Conservation (phyloP, 192 early-diverging fungal species). For the Lobosporangium transversale region DNA sequence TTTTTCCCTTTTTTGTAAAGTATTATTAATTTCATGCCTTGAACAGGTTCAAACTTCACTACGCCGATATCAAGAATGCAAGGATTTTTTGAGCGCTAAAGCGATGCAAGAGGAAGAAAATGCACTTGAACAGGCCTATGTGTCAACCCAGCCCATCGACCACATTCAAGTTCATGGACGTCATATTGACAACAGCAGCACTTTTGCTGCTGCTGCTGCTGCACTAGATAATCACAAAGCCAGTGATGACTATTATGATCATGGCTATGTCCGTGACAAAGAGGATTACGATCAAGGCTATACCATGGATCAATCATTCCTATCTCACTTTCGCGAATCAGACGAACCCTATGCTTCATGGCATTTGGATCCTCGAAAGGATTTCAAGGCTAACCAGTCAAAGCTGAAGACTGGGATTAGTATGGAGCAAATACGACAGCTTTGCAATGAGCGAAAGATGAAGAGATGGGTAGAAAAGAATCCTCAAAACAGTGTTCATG, state of each 20-base stretch:
- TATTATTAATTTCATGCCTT: constrained; percentile 19
- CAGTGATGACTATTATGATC: background rate
- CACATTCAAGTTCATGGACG: background rate
- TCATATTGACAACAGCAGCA: constrained; percentile 1
- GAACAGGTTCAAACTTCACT: constrained; percentile 28
- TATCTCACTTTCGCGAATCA: constrained; percentile 29
- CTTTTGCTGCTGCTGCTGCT: constrained; percentile 2
- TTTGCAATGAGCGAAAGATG: background rate
- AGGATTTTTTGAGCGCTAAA: constrained; percentile 35
- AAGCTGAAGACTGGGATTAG: constrained; percentile 34
- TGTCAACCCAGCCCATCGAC: background rate
- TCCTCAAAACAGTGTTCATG: constrained; percentile 26
- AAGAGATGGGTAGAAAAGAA: constrained; percentile 18
- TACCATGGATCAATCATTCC: background rate
- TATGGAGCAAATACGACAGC: background rate
- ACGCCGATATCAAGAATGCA: constrained; percentile 23
- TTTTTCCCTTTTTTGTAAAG: constrained; percentile 29
- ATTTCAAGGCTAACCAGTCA: constrained; percentile 38
- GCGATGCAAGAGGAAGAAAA: constrained; percentile 27
- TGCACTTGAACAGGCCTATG: constrained; percentile 1
- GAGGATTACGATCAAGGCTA: constrained; percentile 4
- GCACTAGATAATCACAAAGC: background rate
- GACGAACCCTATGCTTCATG: constrained; percentile 32
- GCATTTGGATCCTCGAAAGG: constrained; percentile 43
- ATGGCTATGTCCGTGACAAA: background rate